Conservation (phyloP, 805 yeast genomes). For the Zygosaccharomyces gambellarensis region DNA sequence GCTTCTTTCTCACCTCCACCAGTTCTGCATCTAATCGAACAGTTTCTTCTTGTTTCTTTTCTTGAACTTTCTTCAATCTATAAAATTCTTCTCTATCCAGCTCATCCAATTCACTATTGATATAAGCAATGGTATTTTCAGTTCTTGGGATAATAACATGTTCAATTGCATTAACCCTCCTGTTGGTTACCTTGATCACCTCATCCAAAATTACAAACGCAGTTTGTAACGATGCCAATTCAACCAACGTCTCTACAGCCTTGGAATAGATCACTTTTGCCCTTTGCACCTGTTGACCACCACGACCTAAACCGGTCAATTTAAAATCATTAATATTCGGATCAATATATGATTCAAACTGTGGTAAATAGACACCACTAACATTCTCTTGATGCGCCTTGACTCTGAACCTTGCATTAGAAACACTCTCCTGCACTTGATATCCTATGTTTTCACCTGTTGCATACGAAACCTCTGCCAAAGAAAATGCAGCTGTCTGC, state of each 20-base stretch:
- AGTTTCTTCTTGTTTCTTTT: constrained; percentile 79
- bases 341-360: constrained; percentile 80
- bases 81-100: constrained; percentile 97
- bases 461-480: constrained; percentile 96
- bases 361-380: constrained; percentile 90
- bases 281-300: constrained; percentile 96
- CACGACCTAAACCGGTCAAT: constrained; percentile 95
- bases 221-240: constrained; percentile 91
- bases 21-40: constrained; percentile 58
- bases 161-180: constrained; percentile 98
- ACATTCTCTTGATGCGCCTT: constrained; percentile 93
- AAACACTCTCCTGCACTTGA: constrained; percentile 93
- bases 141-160: constrained; percentile 97
- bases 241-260: constrained; percentile 96
- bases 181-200: constrained; percentile 93
- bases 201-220: constrained; percentile 96
- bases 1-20: constrained; percentile 21
- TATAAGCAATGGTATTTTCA: constrained; percentile 86
- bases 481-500: constrained; percentile 97
- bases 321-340: constrained; percentile 88
- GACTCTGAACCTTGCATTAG: constrained; percentile 84
- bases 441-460: constrained; percentile 94
- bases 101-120: constrained; percentile 94
- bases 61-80: constrained; percentile 92
- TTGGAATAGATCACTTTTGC: constrained; percentile 90